Evolutionary conservation across 2,329 filamentous ascomycete species (phyloP), one percentile per base, ranked within the genome.

Genomic region (Mollisia scopiformis): DNA sequence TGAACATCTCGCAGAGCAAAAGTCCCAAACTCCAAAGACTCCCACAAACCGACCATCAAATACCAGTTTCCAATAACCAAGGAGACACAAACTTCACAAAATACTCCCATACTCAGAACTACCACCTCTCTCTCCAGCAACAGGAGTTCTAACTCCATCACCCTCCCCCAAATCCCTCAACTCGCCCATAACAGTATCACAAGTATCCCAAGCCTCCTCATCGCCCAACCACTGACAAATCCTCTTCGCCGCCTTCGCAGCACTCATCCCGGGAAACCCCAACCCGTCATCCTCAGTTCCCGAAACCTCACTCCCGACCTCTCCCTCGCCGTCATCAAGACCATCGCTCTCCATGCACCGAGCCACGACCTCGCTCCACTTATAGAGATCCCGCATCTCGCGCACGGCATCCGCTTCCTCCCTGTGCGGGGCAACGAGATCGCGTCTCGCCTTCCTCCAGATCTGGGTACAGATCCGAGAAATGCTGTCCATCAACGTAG

Each of bases 401-500:
- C 52, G 31, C 3, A 66, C 57, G 7, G 67, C 61, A 33, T 58
- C 51, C 1, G 58, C 61, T 57, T 69, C 66, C 1, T 61, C 65
- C 56, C 61, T 49, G 53, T 64, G 65, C 11, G 66, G 66, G 10
- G 64, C 66, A 54, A 68, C 64, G 3, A 28, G 55, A 52, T 69
- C 62, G 6, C 53, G 47, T 7, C 66, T 57, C 16, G 68, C 67
- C 37, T 63, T 66, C n/a, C 60, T 57, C 68, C 68, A 70, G 4
- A 68, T 31, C n/a, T 62, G 39, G 2, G 62, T 68, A 31, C 57
- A 58, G 35, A 69, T 68, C 6, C 19, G 23, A 11, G 62, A 60
- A 30, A 69, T 66, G 31, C 69, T 68, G 46, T 68, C 68, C 66
- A 70, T 70, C 8, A 68, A 55, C 2, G 58, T 66, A 11, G 49